Evolutionary conservation across 495 filamentous ascomycete genomes (phyloP).

Genomic region (Xylona heveae): DNA sequence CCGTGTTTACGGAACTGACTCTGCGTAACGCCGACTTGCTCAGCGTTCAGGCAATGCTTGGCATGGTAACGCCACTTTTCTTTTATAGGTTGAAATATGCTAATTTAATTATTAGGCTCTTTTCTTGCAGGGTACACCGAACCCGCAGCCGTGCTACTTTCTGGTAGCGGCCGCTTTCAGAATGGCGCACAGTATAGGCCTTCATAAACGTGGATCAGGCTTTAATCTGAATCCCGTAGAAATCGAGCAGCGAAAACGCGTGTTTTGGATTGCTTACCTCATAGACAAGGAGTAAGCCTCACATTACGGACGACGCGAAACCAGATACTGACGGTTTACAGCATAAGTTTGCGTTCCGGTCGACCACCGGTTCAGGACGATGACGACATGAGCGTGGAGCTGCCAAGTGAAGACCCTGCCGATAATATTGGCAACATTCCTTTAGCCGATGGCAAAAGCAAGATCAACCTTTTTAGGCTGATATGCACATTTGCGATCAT

Average conservation of each 20-base stretch:
- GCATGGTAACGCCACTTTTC: slow-evolving; percentile 37
- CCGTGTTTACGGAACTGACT: slow-evolving; percentile 72
- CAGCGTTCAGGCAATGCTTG: slow-evolving; percentile 89
- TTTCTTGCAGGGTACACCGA: slow-evolving; percentile 91
- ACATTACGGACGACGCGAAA: neutral
- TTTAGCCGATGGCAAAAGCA: slow-evolving; percentile 70
- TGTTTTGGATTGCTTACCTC: slow-evolving; percentile 97
- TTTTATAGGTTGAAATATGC: neutral
- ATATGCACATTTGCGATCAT: slow-evolving; percentile 85
- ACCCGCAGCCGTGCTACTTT: slow-evolving; percentile 88
- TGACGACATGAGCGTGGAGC: slow-evolving; percentile 94
- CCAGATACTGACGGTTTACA: slow-evolving; percentile 14
- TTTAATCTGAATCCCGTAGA: slow-evolving; percentile 84
- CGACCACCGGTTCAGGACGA: slow-evolving; percentile 90
- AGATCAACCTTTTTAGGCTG: slow-evolving; percentile 80
- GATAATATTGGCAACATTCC: slow-evolving; percentile 92
- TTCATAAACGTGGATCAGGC: slow-evolving; percentile 78
- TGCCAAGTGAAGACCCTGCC: slow-evolving; percentile 73
- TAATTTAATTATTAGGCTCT: slow-evolving; percentile 32
- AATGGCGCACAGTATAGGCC: slow-evolving; percentile 78
- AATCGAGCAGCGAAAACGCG: slow-evolving; percentile 84
- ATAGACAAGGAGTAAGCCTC: slow-evolving; percentile 64
- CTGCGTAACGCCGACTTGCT: slow-evolving; percentile 91
- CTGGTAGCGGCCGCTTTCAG: slow-evolving; percentile 85
- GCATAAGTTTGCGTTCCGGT: slow-evolving; percentile 75